A percentile compares a stretch with the other conserved stretches of the same genome.
Evolutionary conservation across 108 stramenopile genomes (phyloP).

Genomic region (Poteriospumella lacustris): DNA sequence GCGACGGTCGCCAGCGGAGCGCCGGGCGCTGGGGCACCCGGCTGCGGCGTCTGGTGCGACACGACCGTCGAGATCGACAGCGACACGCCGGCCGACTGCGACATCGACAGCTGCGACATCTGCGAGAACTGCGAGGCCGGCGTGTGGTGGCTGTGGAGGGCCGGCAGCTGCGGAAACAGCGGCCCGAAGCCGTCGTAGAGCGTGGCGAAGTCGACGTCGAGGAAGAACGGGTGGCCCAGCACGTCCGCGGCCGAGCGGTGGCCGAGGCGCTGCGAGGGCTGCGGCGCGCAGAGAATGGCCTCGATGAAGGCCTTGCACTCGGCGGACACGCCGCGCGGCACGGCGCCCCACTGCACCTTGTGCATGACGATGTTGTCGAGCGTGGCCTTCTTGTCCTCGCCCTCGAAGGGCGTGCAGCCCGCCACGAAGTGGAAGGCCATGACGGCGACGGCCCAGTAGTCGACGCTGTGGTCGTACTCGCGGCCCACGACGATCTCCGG

Average conservation of each 20-base stretch:
- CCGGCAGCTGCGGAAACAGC: too few relatives aligned
- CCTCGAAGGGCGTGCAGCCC: constrained; percentile 20
- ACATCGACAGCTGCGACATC: too few relatives aligned
- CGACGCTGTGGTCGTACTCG: constrained; percentile 24
- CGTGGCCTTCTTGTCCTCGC: neutral
- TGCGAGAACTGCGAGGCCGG: too few relatives aligned
- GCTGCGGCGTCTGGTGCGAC: too few relatives aligned
- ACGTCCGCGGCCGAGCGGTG: neutral
- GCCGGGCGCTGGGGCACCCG: too few relatives aligned
- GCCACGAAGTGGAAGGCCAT: constrained; percentile 19
- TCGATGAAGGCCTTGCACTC: neutral
- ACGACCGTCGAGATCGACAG: too few relatives aligned
- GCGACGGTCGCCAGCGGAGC: too few relatives aligned
- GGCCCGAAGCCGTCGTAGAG: neutral
- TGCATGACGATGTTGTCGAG: neutral
- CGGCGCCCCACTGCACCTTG: neutral
- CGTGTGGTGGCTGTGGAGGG: too few relatives aligned
- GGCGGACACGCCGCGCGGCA: neutral
- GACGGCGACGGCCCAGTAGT: constrained; percentile 23
- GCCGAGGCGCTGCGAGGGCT: neutral
- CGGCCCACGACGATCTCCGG: constrained; percentile 3
- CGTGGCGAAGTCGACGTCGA: neutral
- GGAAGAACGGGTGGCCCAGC: neutral
- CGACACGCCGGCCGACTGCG: too few relatives aligned
- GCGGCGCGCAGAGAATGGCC: neutral